Evolutionary conservation across 2,329 filamentous ascomycete genomes (phyloP).

Genomic region (Annulohypoxylon truncatum): DNA sequence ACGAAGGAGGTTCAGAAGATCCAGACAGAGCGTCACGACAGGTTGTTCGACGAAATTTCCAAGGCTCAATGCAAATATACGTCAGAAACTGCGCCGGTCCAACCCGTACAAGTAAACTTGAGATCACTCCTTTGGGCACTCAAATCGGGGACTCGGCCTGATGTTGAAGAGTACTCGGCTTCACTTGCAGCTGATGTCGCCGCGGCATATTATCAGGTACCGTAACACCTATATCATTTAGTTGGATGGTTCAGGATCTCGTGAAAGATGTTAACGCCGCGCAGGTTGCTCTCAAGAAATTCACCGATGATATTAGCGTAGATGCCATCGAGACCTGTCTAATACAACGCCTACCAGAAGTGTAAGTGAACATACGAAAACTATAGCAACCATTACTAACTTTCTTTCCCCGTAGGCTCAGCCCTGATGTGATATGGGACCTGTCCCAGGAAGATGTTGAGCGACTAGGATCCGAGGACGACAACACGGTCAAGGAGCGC

Average conservation of each 20-base stretch:
- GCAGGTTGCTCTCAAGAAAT: constrained; percentile 47
- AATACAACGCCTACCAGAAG: constrained; percentile 43
- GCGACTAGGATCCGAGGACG: constrained; percentile 43
- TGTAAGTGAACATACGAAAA: constrained; percentile 35
- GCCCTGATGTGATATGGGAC: constrained; percentile 45
- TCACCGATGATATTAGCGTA: constrained; percentile 46
- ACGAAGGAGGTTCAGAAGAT: constrained; percentile 39
- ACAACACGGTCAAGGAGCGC: constrained; percentile 39
- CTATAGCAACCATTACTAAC: not conserved
- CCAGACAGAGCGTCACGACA: constrained; percentile 40
- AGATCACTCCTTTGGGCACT: constrained; percentile 11
- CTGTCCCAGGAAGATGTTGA: constrained; percentile 42
- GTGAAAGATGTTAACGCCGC: constrained; percentile 7
- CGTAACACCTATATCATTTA: not conserved
- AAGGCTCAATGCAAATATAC: not conserved
- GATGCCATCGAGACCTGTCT: constrained; percentile 46
- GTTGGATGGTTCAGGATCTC: not conserved
- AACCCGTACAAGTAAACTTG: not conserved
- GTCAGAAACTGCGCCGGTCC: not conserved
- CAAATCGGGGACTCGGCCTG: constrained; percentile 32
- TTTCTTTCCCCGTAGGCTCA: constrained; percentile 30
- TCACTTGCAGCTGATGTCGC: constrained; percentile 44
- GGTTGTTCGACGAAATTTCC: constrained; percentile 34
- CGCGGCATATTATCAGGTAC: constrained; percentile 44
- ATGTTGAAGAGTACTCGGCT: constrained; percentile 42